phyloP scores from a whole-genome alignment of 2,329 filamentous ascomycete genomes.

The Phaeomoniella chlamydospora region DNA sequence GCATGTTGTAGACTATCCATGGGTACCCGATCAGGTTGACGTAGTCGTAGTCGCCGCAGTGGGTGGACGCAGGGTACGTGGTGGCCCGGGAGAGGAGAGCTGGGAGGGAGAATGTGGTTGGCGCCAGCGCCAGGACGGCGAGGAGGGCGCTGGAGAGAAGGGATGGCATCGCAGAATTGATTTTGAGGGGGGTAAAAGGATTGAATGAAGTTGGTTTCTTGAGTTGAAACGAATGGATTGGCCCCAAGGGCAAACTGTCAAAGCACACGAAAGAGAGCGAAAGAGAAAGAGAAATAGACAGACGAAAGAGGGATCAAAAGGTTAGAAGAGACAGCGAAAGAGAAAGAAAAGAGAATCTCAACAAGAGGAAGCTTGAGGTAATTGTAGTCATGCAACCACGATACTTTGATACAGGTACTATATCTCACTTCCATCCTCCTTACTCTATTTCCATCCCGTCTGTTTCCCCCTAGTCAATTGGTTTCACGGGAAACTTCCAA shows the following conservation, averaged over 20 bases:
- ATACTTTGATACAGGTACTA: too few species aligned
- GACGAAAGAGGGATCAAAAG: background rate
- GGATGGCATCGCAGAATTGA: background rate
- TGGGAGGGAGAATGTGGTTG: background rate
- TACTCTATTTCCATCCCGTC: background rate
- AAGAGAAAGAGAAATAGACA: background rate
- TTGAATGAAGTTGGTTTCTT: background rate
- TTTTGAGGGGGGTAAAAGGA: background rate
- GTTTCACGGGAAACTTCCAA: background rate
- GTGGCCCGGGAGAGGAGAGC: background rate
- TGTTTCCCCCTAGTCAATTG: background rate
- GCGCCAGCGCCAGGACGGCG: background rate
- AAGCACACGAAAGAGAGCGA: background rate
- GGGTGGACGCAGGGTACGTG: background rate
- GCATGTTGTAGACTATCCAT: slow-evolving; percentile 32
- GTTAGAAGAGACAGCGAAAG: background rate
- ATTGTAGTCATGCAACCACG: too few species aligned
- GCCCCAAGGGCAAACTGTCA: background rate
- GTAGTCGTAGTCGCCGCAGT: background rate
- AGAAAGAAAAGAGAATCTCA: background rate
- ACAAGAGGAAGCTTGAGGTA: background rate
- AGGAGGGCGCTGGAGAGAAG: background rate
- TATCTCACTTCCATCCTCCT: too few species aligned
- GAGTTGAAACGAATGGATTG: background rate
- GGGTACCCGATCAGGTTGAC: slow-evolving; percentile 8